These are phyloP conservation scores for Kokia cookei DNA, from an alignment of 441 rosid genomes.

Conservation along the genomic window DNA sequence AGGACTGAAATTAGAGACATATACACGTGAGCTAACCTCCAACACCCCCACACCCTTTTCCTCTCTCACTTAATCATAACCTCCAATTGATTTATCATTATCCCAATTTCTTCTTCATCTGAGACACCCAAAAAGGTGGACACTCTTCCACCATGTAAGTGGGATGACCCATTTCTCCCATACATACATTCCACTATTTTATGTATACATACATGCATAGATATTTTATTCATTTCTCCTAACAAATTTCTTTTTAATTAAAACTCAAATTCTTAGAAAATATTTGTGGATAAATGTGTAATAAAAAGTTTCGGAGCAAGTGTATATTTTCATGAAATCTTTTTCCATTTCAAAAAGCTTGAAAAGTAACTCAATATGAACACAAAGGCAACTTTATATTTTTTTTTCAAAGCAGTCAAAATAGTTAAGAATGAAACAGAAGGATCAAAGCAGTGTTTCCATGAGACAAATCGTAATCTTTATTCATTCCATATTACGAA, in stretches of 20 bases:
- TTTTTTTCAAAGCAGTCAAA: not conserved
- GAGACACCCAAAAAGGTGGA: not conserved
- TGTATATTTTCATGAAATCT: not conserved
- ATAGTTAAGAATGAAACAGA: not conserved
- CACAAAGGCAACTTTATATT: not conserved
- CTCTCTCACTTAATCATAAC: conserved; percentile 35
- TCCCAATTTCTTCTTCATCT: not conserved
- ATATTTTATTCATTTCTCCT: not conserved
- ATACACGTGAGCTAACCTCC: conserved; percentile 91
- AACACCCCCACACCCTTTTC: conserved; percentile 32
- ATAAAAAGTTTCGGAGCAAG: not conserved
- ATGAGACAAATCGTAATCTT: not conserved
- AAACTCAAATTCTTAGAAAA: not conserved
- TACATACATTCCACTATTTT: not conserved
- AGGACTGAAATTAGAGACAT: conserved; percentile 32
- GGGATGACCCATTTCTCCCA: conserved; percentile 6
- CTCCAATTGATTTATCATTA: conserved; percentile 33
- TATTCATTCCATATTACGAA: not conserved
- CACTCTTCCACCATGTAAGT: conserved; percentile 7
- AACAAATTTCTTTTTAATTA: not conserved
- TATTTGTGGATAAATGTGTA: not conserved
- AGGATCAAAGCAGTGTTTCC: not conserved
- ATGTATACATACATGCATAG: not conserved
- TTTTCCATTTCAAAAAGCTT: not conserved
- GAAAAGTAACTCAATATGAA: not conserved